Conservation (phyloP, 305 asterid genomes). For the Coffea humblotiana region DNA sequence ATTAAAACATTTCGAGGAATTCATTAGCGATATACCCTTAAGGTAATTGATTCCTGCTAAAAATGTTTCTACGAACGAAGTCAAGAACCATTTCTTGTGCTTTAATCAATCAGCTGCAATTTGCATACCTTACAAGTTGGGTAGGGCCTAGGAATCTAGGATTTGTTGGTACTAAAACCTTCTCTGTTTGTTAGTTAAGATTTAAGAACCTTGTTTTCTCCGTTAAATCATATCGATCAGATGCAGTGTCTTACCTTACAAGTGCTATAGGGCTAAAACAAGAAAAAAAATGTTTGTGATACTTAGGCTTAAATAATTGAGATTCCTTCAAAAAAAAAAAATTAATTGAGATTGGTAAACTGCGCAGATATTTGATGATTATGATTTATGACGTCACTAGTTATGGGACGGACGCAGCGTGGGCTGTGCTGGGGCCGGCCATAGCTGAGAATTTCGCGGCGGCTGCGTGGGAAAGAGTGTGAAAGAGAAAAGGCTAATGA, state of each 20-base stretch:
- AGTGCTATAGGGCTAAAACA: neutral
- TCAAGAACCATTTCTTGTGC: neutral
- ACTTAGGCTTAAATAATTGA: too few relatives aligned
- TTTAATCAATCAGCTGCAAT: neutral
- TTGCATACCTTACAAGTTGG: neutral
- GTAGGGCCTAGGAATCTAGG: too few relatives aligned
- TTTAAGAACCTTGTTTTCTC: too few relatives aligned
- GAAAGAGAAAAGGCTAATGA: too few relatives aligned
- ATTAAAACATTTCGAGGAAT: neutral
- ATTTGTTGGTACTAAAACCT: too few relatives aligned
- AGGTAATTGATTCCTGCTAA: too few relatives aligned
- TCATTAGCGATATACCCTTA: neutral
- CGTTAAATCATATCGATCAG: neutral
- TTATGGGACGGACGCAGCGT: neutral
- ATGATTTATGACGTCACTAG: neutral
- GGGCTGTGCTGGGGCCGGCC: conserved; percentile 9
- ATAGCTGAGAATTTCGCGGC: conserved; percentile 6
- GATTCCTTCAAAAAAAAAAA: too few relatives aligned
- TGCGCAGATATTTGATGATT: neutral
- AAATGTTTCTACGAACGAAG: too few relatives aligned
- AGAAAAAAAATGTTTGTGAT: neutral
- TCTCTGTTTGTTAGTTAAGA: too few relatives aligned
- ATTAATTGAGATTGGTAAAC: neutral
- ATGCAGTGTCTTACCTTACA: neutral
- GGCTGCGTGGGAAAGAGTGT: neutral